phyloP scores from a whole-genome alignment of 2,329 filamentous ascomycete genomes.

The Cordyceps javanica region DNA sequence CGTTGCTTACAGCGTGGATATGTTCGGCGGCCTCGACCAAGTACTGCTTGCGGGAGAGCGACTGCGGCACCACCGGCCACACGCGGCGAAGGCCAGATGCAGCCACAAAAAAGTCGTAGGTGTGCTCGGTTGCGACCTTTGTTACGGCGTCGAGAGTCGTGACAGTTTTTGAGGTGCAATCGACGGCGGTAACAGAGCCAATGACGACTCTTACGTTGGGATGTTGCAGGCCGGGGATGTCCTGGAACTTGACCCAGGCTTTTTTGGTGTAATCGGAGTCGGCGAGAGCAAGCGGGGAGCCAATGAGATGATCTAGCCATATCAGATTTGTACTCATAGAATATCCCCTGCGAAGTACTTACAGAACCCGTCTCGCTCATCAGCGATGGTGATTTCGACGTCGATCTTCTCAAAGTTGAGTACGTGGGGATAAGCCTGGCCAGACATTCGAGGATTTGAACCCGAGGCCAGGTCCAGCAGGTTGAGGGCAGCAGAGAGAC shows the following conservation, averaged over 20 bases:
- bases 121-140: slow-evolving; percentile 33
- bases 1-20: slow-evolving; percentile 46
- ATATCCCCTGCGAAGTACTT: slow-evolving; percentile 24
- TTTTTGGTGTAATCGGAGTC: slow-evolving; percentile 57
- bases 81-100: slow-evolving; percentile 63
- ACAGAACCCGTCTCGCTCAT: slow-evolving; percentile 83
- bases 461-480: slow-evolving; percentile 60
- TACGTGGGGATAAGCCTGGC: slow-evolving; percentile 32
- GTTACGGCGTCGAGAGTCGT: slow-evolving; percentile 45
- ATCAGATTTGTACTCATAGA: not conserved
- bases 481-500: slow-evolving; percentile 60
- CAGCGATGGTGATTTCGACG: slow-evolving; percentile 66
- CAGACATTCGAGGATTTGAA: slow-evolving; percentile 39
- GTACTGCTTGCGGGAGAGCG: slow-evolving; percentile 55
- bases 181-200: slow-evolving; percentile 55
- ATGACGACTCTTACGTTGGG: slow-evolving; percentile 59
- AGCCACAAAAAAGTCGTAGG: slow-evolving; percentile 72
- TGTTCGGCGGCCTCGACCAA: slow-evolving; percentile 56
- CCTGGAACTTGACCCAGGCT: slow-evolving; percentile 63
- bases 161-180: slow-evolving; percentile 54
- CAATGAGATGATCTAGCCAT: slow-evolving; percentile 63
- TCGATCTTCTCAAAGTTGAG: slow-evolving; percentile 41
- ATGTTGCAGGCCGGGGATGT: slow-evolving; percentile 60
- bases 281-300: slow-evolving; percentile 65
- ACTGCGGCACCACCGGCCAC: slow-evolving; percentile 69